Conservation (phyloP, 371 early-diverging fungal genomes). For the Nematocida minor region DNA sequence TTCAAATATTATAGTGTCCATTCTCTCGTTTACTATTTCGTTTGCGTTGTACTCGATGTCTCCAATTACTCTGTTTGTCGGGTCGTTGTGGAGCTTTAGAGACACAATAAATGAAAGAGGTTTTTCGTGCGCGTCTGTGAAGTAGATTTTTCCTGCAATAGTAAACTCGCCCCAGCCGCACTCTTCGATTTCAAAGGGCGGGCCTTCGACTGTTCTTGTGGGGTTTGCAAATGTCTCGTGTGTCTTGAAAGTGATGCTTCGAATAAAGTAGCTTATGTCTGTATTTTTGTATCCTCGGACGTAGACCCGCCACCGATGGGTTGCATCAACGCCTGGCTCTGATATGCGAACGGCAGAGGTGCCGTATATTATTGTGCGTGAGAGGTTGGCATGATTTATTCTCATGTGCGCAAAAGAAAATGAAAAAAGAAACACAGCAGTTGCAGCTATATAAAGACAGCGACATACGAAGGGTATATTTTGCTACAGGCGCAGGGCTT, state of each 20-base stretch:
- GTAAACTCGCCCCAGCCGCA: conserved; percentile 55
- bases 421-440: conserved; percentile 13
- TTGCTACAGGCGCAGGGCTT: conserved; percentile 22
- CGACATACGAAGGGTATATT: conserved; percentile 16
- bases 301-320: conserved; percentile 49
- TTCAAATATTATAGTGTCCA: conserved; percentile 53
- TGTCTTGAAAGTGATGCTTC: conserved; percentile 48
- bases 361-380: conserved; percentile 49
- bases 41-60: conserved; percentile 5
- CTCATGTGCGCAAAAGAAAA: conserved; percentile 49
- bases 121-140: conserved; percentile 50
- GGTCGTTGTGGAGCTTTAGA: conserved; percentile 46
- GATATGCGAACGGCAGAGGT: conserved; percentile 26
- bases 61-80: conserved; percentile 23
- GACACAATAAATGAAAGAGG: conserved; percentile 17
- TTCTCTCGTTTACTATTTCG: conserved; percentile 36
- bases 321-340: conserved; percentile 26
- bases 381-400: conserved; percentile 52
- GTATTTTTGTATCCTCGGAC: conserved; percentile 48
- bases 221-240: conserved; percentile 55
- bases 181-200: conserved; percentile 55
- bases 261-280: conserved; percentile 48
- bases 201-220: conserved; percentile 35
- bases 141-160: conserved; percentile 50
- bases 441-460: background rate